Percentiles rank a stretch among this genome's conserved stretches.
Conservation (phyloP, 2,329 filamentous ascomycete genomes). For the Trichoderma guizhouense region DNA sequence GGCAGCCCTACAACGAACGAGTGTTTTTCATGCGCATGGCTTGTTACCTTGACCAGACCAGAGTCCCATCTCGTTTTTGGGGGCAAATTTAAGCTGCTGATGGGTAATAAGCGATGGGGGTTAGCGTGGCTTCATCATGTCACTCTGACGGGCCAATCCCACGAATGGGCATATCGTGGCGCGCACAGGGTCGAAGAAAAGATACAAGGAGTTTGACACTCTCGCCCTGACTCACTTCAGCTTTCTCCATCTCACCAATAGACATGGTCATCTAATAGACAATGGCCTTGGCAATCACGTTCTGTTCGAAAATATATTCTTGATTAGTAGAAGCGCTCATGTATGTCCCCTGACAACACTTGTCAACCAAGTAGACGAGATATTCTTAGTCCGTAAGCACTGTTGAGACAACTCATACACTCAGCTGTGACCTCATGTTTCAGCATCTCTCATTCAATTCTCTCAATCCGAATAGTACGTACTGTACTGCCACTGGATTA, state of each 20-base stretch:
- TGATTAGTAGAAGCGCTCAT: neutral
- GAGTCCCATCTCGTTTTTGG: neutral
- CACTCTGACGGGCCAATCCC: slow-evolving; percentile 5
- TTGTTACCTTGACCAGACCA: neutral
- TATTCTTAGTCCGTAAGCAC: neutral
- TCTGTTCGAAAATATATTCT: neutral
- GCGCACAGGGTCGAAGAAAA: neutral
- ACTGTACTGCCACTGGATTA: neutral
- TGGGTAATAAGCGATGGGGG: neutral
- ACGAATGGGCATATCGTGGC: neutral
- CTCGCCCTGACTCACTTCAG: neutral
- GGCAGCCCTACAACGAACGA: neutral
- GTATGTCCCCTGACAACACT: neutral
- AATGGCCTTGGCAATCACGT: neutral
- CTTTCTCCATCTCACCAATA: neutral
- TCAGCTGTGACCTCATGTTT: neutral
- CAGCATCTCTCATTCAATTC: neutral
- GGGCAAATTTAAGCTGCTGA: slow-evolving; percentile 13
- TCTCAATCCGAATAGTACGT: neutral
- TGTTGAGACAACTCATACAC: neutral
- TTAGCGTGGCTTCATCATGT: slow-evolving; percentile 8
- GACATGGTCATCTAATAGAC: neutral
- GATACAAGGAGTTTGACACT: neutral
- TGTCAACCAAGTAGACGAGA: neutral
- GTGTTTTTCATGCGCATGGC: neutral